These are phyloP conservation scores for Phellinidium pouzarii DNA, from an alignment of 1,284 basidiomycete genomes.

Conservation along the genomic window DNA sequence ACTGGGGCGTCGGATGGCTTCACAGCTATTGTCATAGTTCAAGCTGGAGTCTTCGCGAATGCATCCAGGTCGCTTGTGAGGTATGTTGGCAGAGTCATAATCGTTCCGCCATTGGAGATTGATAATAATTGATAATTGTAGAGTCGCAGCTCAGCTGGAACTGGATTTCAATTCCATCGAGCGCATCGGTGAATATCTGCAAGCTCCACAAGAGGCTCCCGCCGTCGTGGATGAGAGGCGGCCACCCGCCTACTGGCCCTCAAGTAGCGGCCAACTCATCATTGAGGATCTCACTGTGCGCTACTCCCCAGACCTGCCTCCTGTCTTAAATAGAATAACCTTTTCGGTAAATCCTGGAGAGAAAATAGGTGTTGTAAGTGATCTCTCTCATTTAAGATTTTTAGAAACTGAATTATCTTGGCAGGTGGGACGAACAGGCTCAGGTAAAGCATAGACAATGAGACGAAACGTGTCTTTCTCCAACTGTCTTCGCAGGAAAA, in stretches of 20 bases:
- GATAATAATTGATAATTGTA: slow-evolving; percentile 24
- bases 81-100: slow-evolving; percentile 26
- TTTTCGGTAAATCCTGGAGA: slow-evolving; percentile 70
- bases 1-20: slow-evolving; percentile 62
- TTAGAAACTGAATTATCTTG: slow-evolving; percentile 2
- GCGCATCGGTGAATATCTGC: slow-evolving; percentile 76
- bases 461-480: slow-evolving; percentile 26
- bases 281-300: slow-evolving; percentile 64
- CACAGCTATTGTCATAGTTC: slow-evolving; percentile 76
- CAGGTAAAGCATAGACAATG: slow-evolving; percentile 33
- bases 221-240: slow-evolving; percentile 46
- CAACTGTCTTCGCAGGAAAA: slow-evolving; percentile 39
- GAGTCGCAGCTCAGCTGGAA: slow-evolving; percentile 60
- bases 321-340: slow-evolving; percentile 61
- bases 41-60: slow-evolving; percentile 64
- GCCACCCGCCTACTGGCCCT: slow-evolving; percentile 77
- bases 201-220: slow-evolving; percentile 75
- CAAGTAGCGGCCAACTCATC: slow-evolving; percentile 45
- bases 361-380: slow-evolving; percentile 64
- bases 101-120: neutral
- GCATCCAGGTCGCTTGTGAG: slow-evolving; percentile 62
- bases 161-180: slow-evolving; percentile 78
- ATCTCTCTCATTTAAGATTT: neutral
- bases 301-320: slow-evolving; percentile 70
- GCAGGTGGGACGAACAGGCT: slow-evolving; percentile 61